Evolutionary conservation across 2,329 filamentous ascomycete species (phyloP).

Genomic region (Thyridium curvatum): DNA sequence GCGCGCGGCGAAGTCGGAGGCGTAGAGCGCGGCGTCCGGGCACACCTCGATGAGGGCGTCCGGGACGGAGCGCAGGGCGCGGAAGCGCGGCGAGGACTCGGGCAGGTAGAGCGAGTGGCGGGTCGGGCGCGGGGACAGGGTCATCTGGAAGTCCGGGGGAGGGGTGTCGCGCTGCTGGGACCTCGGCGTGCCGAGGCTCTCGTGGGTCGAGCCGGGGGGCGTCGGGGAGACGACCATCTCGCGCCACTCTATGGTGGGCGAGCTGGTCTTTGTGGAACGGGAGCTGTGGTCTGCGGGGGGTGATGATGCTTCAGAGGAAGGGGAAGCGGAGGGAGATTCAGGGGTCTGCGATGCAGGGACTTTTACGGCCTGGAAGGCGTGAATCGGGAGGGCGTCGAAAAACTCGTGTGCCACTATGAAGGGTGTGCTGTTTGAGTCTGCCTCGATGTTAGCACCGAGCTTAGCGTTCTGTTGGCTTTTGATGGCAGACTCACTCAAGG

Average conservation of each 20-base stretch:
- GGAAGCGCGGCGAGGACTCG: conserved; percentile 73
- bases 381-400: conserved; percentile 95
- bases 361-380: conserved; percentile 77
- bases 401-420: conserved; percentile 98
- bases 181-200: conserved; percentile 46
- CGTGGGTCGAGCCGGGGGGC: conserved; percentile 46
- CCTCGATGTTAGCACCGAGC: neutral
- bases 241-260: conserved; percentile 59
- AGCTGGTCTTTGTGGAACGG: conserved; percentile 27
- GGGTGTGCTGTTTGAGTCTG: conserved; percentile 65
- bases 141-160: conserved; percentile 81
- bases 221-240: conserved; percentile 73
- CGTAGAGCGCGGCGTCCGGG: conserved; percentile 77
- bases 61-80: conserved; percentile 59
- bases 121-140: conserved; percentile 67
- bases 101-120: conserved; percentile 83
- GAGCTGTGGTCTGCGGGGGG: conserved; percentile 33
- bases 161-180: conserved; percentile 41
- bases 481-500: conserved; percentile 49
- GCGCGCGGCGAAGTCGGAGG: conserved; percentile 71
- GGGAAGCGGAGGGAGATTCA: conserved; percentile 32
- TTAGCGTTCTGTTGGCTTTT: no score
- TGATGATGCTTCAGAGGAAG: conserved; percentile 30
- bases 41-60: conserved; percentile 81
- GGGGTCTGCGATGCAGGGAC: conserved; percentile 18